A percentile compares a stretch with the other conserved stretches of the same genome.
phyloP scores from a whole-genome alignment of 2,329 filamentous ascomycete genomes.

The Ophiostoma montium region DNA sequence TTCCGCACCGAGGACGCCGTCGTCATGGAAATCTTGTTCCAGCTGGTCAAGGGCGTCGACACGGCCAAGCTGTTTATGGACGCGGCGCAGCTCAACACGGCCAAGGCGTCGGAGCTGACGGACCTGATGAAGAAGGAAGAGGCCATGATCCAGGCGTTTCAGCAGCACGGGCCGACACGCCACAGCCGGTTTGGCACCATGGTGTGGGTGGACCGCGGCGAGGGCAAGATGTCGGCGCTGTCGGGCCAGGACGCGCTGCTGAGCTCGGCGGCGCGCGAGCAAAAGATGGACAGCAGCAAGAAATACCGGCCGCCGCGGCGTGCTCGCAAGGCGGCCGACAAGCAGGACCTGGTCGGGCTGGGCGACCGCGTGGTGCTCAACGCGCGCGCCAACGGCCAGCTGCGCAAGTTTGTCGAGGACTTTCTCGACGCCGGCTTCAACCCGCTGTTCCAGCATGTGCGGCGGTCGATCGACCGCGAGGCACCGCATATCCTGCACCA shows the following conservation, averaged over 20 bases:
- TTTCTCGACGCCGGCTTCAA: slow-evolving; percentile 95
- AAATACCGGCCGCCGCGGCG: slow-evolving; percentile 72
- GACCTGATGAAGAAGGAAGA: slow-evolving; percentile 68
- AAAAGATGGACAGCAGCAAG: slow-evolving; percentile 84
- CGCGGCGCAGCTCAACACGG: slow-evolving; percentile 53
- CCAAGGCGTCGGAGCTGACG: slow-evolving; percentile 59
- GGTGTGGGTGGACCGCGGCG: slow-evolving; percentile 86
- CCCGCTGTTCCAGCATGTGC: slow-evolving; percentile 69
- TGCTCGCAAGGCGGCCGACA: slow-evolving; percentile 44
- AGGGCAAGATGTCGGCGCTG: slow-evolving; percentile 70
- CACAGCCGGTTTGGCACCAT: slow-evolving; percentile 95
- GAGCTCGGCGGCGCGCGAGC: slow-evolving; percentile 55
- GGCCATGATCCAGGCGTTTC: slow-evolving; percentile 64
- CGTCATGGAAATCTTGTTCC: slow-evolving; percentile 85
- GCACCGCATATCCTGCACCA: slow-evolving; percentile 64
- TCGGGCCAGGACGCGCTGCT: slow-evolving; percentile 78
- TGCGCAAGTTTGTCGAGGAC: slow-evolving; percentile 76
- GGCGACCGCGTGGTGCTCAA: slow-evolving; percentile 59
- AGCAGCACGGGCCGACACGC: slow-evolving; percentile 64
- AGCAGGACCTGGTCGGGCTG: slow-evolving; percentile 47
- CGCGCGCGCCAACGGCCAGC: slow-evolving; percentile 55
- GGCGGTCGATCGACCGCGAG: slow-evolving; percentile 83
- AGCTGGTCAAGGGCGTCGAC: slow-evolving; percentile 81
- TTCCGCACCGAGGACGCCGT: slow-evolving; percentile 80
- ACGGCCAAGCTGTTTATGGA: slow-evolving; percentile 74